A percentile compares a stretch with the other conserved stretches of the same genome.
phyloP scores from a whole-genome alignment of 2,329 filamentous ascomycete genomes.

The Elsinoe australis region DNA sequence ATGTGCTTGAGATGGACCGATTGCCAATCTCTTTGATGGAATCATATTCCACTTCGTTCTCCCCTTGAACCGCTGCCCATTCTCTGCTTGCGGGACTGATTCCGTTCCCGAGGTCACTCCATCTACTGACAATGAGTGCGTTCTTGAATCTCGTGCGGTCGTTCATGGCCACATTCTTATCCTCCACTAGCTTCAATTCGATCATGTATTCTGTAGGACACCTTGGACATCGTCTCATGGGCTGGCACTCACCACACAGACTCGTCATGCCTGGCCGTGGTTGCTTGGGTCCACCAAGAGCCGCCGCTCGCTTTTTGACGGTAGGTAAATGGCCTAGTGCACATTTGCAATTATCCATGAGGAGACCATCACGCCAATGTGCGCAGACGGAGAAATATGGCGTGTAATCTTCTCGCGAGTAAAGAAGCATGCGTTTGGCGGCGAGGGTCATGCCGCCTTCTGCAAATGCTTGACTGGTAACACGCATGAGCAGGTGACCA shows the following conservation, averaged over 20 bases:
- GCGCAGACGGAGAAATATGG: slow-evolving; percentile 56
- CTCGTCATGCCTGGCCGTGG: slow-evolving; percentile 34
- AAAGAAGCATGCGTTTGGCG: slow-evolving; percentile 49
- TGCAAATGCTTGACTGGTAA: slow-evolving; percentile 49
- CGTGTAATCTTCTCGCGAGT: slow-evolving; percentile 52
- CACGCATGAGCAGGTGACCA: slow-evolving; percentile 51
- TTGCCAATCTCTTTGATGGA: slow-evolving; percentile 48
- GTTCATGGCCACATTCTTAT: slow-evolving; percentile 31
- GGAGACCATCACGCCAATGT: slow-evolving; percentile 54
- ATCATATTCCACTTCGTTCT: slow-evolving; percentile 40
- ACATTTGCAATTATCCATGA: slow-evolving; percentile 56
- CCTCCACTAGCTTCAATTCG: slow-evolving; percentile 53
- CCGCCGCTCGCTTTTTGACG: slow-evolving; percentile 31
- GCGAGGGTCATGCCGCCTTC: slow-evolving; percentile 42
- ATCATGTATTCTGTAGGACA: slow-evolving; percentile 57
- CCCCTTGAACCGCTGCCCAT: slow-evolving; percentile 50
- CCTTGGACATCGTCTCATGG: slow-evolving; percentile 53
- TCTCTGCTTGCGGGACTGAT: slow-evolving; percentile 43
- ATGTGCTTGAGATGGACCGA: slow-evolving; percentile 51
- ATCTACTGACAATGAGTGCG: slow-evolving; percentile 52
- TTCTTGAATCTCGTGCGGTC: slow-evolving; percentile 49
- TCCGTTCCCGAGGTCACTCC: slow-evolving; percentile 54
- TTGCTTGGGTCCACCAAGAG: slow-evolving; percentile 17
- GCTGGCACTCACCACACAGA: slow-evolving; percentile 49
- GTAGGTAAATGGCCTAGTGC: slow-evolving; percentile 51